Percentiles rank a stretch among this genome's conserved stretches.
phyloP scores from a whole-genome alignment of 495 filamentous ascomycete species.

The Neurospora intermedia region DNA sequence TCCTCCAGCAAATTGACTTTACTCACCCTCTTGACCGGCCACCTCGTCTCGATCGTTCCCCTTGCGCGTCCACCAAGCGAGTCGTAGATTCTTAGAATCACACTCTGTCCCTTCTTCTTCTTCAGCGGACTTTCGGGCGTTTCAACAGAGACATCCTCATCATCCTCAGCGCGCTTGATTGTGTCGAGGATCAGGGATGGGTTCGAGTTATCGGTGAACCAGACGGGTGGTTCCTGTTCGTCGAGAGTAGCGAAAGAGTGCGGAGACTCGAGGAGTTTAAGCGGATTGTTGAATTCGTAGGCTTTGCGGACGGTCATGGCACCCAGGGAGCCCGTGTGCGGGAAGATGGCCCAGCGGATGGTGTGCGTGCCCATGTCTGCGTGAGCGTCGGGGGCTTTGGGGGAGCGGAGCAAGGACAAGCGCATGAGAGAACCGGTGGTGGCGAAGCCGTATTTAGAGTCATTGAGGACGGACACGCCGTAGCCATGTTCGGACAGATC shows the following conservation, averaged over 20 bases:
- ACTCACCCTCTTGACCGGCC: conserved; percentile 63
- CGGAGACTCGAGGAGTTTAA: conserved; percentile 39
- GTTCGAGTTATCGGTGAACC: conserved; percentile 39
- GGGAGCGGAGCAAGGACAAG: conserved; percentile 73
- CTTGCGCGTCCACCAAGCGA: conserved; percentile 73
- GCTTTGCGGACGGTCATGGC: conserved; percentile 69
- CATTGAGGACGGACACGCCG: conserved; percentile 89
- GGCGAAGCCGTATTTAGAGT: conserved; percentile 95
- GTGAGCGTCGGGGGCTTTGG: conserved; percentile 93
- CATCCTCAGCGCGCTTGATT: conserved; percentile 90
- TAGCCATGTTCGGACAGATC: conserved; percentile 88
- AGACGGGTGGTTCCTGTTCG: conserved; percentile 37
- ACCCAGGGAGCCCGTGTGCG: conserved; percentile 63
- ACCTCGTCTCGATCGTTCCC: conserved; percentile 50
- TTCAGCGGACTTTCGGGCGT: conserved; percentile 38
- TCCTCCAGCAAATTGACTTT: conserved; percentile 76
- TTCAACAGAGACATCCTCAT: conserved; percentile 70
- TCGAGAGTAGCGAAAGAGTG: conserved; percentile 20
- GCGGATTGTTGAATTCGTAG: conserved; percentile 80
- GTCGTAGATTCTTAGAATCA: conserved; percentile 81
- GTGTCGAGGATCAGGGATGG: conserved; percentile 65
- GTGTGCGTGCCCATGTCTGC: conserved; percentile 91
- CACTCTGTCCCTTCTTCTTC: conserved; percentile 57
- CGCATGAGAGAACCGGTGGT: conserved; percentile 88
- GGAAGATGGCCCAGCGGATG: conserved; percentile 86